A percentile compares a stretch with the other conserved stretches of the same genome.
Evolutionary conservation across 2,329 filamentous ascomycete genomes (phyloP).

Genomic region (Nigrospora sphaerica): DNA sequence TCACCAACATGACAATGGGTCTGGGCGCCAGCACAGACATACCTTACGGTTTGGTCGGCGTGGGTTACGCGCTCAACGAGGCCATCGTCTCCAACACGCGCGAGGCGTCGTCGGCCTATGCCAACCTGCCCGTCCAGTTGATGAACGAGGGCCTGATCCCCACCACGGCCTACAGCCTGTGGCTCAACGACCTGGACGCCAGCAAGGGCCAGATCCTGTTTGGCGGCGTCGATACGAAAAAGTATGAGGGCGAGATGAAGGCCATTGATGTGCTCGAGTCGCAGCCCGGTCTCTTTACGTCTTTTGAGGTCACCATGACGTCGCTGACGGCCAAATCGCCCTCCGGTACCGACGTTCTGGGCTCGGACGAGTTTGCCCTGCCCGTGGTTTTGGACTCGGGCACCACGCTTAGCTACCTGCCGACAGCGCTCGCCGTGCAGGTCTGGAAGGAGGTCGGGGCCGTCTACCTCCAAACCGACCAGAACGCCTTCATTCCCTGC

Average conservation of each 20-base stretch:
- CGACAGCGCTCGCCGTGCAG: slow-evolving; percentile 47
- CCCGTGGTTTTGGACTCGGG: slow-evolving; percentile 63
- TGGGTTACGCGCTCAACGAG: slow-evolving; percentile 52
- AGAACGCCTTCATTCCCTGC: slow-evolving; percentile 43
- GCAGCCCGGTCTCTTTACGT: slow-evolving; percentile 27
- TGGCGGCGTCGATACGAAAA: slow-evolving; percentile 71
- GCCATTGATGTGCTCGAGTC: slow-evolving; percentile 51
- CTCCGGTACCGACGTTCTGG: slow-evolving; percentile 40
- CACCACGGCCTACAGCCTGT: slow-evolving; percentile 64
- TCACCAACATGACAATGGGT: slow-evolving; percentile 54
- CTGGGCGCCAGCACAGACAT: slow-evolving; percentile 48
- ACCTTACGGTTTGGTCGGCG: slow-evolving; percentile 49
- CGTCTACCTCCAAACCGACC: slow-evolving; percentile 27
- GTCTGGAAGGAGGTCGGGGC: slow-evolving; percentile 51
- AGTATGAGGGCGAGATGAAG: slow-evolving; percentile 59
- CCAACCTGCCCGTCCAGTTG: slow-evolving; percentile 60
- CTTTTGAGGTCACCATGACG: slow-evolving; percentile 42
- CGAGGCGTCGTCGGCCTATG: slow-evolving; percentile 27
- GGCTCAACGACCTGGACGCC: slow-evolving; percentile 53
- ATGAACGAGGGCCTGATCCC: slow-evolving; percentile 56
- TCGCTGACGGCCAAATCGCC: slow-evolving; percentile 39
- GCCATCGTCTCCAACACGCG: slow-evolving; percentile 29
- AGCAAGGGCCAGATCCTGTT: slow-evolving; percentile 68
- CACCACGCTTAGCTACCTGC: slow-evolving; percentile 58
- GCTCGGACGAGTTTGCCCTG: slow-evolving; percentile 35